Conservation (phyloP, 2,329 filamentous ascomycete species). For the Penicillium polonicum region DNA sequence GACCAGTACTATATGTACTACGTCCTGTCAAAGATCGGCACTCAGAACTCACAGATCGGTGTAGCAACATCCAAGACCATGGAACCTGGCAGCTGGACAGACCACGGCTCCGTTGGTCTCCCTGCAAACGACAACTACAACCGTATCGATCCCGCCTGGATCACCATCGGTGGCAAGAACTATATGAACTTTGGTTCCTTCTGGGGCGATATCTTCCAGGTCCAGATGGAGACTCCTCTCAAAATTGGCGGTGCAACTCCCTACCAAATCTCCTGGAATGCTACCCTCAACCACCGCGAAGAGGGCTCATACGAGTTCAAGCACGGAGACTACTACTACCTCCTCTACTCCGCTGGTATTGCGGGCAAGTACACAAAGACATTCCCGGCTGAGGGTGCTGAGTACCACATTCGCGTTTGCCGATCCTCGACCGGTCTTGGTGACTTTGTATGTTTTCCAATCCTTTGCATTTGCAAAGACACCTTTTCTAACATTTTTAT, state of each 20-base stretch:
- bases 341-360: conserved; percentile 60
- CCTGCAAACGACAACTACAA: conserved; percentile 52
- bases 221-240: conserved; percentile 44
- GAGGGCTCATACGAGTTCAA: conserved; percentile 60
- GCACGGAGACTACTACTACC: conserved; percentile 59
- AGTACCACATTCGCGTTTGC: conserved; percentile 67
- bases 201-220: conserved; percentile 65
- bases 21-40: conserved; percentile 60
- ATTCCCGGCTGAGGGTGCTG: conserved; percentile 54
- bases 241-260: conserved; percentile 34
- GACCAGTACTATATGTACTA: conserved; percentile 65
- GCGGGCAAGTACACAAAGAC: conserved; percentile 57
- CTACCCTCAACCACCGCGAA: conserved; percentile 52
- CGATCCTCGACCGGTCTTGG: conserved; percentile 53
- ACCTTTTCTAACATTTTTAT: conserved; percentile 1
- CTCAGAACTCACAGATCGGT: conserved; percentile 62
- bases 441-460: conserved; percentile 48
- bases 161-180: conserved; percentile 44
- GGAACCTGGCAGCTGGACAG: conserved; percentile 37
- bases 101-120: conserved; percentile 37
- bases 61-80: conserved; percentile 51
- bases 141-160: conserved; percentile 60
- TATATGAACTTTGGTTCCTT: conserved; percentile 67
- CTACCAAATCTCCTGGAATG: conserved; percentile 56
- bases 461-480: neutral